These are phyloP conservation scores for Aureobasidium sp. DNA, from an alignment of 2,329 filamentous ascomycete genomes.

Conservation along the genomic window DNA sequence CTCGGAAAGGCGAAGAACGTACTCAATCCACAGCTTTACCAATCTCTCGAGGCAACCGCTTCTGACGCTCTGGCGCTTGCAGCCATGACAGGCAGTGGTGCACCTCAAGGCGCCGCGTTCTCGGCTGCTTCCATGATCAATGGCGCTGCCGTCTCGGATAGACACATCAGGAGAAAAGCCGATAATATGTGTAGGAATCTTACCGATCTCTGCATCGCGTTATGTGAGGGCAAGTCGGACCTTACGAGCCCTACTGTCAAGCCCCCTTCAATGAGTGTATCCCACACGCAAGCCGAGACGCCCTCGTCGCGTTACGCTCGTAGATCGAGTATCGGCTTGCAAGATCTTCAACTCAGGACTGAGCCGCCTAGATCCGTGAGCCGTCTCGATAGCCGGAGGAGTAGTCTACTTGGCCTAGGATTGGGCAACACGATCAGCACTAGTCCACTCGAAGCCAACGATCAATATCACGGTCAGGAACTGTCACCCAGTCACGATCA, in stretches of 20 bases:
- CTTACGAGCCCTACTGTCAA: not conserved
- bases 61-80: conserved; percentile 73
- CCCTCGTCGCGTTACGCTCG: conserved; percentile 5
- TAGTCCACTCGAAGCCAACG: not conserved
- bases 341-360: conserved; percentile 1
- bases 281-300: not conserved
- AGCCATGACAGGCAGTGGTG: conserved; percentile 64
- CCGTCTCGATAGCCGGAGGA: conserved; percentile 6
- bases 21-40: conserved; percentile 63
- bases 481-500: conserved; percentile 5
- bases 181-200: conserved; percentile 88
- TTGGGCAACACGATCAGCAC: not conserved
- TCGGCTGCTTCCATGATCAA: conserved; percentile 54
- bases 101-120: conserved; percentile 52
- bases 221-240: conserved; percentile 34
- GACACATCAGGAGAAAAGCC: conserved; percentile 79
- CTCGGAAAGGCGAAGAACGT: conserved; percentile 67
- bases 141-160: conserved; percentile 52
- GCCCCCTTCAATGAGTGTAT: not conserved
- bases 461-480: not conserved
- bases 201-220: conserved; percentile 81
- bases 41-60: conserved; percentile 70
- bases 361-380: conserved; percentile 10
- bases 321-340: conserved; percentile 2
- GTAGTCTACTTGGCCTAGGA: conserved; percentile 8